Conservation (phyloP, 805 yeast genomes). For the Zygotorulaspora danielsina region DNA sequence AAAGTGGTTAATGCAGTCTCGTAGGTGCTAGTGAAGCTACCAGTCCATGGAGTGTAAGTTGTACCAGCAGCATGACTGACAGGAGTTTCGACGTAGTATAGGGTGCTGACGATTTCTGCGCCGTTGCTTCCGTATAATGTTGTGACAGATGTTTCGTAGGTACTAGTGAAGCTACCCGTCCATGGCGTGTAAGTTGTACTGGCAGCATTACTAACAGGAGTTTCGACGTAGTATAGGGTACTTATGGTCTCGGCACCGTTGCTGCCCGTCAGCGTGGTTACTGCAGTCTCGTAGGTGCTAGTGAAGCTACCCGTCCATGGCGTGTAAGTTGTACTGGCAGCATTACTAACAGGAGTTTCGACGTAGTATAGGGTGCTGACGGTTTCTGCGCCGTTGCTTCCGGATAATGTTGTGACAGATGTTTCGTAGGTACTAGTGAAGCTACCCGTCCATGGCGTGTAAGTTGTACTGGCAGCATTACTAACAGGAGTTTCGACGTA, state of each 20-base stretch:
- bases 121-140: too few species aligned
- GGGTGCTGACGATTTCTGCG: too few species aligned
- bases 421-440: slow-evolving; percentile 5
- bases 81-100: too few species aligned
- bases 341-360: slow-evolving; percentile 11
- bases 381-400: slow-evolving; percentile 11
- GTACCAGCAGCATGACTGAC: too few species aligned
- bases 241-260: slow-evolving; percentile 13
- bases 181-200: background rate
- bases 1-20: too few species aligned
- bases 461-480: background rate
- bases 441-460: background rate
- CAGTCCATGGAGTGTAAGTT: too few species aligned
- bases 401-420: slow-evolving; percentile 7
- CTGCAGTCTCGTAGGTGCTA: slow-evolving; percentile 8
- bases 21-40: too few species aligned
- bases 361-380: slow-evolving; percentile 16
- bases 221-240: slow-evolving; percentile 16
- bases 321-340: background rate
- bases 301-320: background rate
- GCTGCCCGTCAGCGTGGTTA: slow-evolving; percentile 7
- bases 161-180: background rate
- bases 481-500: slow-evolving; percentile 16
- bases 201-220: slow-evolving; percentile 6
- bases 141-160: too few species aligned